Conservation (phyloP, 345 rosid species). For the Aethionema arabicum region DNA sequence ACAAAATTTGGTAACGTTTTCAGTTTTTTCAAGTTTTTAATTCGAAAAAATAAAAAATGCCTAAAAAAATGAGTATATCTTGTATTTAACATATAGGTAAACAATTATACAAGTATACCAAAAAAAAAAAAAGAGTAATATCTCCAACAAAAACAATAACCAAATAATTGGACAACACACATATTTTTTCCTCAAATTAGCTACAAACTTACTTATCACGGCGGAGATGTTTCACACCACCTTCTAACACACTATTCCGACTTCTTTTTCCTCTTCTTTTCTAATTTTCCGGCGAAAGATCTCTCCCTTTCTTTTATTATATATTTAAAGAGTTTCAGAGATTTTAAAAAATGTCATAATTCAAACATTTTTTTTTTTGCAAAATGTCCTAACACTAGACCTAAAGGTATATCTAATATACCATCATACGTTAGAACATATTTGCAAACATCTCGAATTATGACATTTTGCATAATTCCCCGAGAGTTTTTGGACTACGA, state of each 20-base stretch:
- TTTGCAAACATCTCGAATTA: no score
- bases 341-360: not conserved
- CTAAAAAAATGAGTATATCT: slow-evolving; percentile 21
- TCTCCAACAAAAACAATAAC: not conserved
- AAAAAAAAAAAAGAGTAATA: not conserved
- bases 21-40: no score
- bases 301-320: not conserved
- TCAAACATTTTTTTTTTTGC: not conserved
- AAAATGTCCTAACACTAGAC: no score
- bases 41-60: no score
- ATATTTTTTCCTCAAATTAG: slow-evolving; percentile 2
- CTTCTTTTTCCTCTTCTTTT: not conserved
- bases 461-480: not conserved
- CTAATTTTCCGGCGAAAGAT: not conserved
- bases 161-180: not conserved
- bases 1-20: no score
- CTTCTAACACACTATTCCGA: not conserved
- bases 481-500: not conserved
- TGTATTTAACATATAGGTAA: slow-evolving; percentile 8
- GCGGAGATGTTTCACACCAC: not conserved
- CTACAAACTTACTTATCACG: slow-evolving; percentile 10
- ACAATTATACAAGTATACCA: slow-evolving; percentile 17
- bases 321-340: not conserved
- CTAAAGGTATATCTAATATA: no score
- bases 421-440: no score